Evolutionary conservation across 2,329 filamentous ascomycete species (phyloP), one percentile per base, ranked within the genome.

Genomic region (Chaetomiaceae sp.): DNA sequence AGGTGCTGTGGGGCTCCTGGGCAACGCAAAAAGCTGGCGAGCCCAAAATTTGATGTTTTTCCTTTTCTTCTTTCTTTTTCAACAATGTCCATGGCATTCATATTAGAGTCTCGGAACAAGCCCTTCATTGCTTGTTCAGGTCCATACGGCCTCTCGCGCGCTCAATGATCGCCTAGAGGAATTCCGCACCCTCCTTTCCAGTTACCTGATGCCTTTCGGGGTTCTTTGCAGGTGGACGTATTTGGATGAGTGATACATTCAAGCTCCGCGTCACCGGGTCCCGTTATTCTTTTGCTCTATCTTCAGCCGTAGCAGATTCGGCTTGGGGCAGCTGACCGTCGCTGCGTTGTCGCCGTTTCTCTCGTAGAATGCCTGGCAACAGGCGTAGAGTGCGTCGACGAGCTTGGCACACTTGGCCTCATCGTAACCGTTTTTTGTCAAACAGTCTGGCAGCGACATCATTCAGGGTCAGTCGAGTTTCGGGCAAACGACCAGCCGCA

Each of bases 31-130:
- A 55, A 29, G 29, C 33, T 24, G 19, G 42, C 44, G 50, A 45
- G 18, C 22, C 47, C 40, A 51, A 54, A 57, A 53, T 52, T 58
- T 57, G 22, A 9, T 6, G 22, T 50, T 19, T n/a, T 36, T 52
- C 62, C 29, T 66, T 66, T 61, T 66, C 60, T 69, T 70, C 48
- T 74, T 70, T 69, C 66, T 68, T 73, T 67, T 68, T 71, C 73
- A 69, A 76, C 74, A 91, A 87, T 88, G 83, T 88, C 81, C 79
- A 75, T 65, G 82, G 84, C 88, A 84, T 86, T 84, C 81, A 86
- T 87, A 86, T 91, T 97, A 97, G 93, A 98, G 93, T 98, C 93
- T 94, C 91, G 90, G 86, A 86, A 82, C 81, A 86, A 81, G 86
- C 81, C 68, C 65, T 65, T 90, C 87, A 88, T 78, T 97, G 79